These are phyloP conservation scores for Suillus subaureus DNA, from an alignment of 768 basidiomycete species.

Conservation along the genomic window DNA sequence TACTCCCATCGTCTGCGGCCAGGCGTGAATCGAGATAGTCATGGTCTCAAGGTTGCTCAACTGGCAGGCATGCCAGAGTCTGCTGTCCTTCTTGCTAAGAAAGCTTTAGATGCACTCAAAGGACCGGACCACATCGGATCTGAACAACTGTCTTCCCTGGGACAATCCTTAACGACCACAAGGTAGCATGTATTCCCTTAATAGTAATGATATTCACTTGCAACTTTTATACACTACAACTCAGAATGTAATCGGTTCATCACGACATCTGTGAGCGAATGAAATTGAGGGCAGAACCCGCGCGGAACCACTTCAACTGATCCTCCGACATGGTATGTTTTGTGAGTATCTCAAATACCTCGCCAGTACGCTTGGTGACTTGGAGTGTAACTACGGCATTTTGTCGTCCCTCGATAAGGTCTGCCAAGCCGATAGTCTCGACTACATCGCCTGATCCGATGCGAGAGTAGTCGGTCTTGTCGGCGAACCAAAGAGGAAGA, in stretches of 20 bases:
- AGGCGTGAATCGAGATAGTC: constrained; percentile 89
- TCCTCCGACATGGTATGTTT: constrained; percentile 90
- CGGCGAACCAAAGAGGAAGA: constrained; percentile 90
- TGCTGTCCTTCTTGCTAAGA: constrained; percentile 61
- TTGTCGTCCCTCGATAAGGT: constrained; percentile 52
- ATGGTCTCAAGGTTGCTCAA: constrained; percentile 87
- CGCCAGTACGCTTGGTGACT: constrained; percentile 68
- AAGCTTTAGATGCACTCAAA: constrained; percentile 47
- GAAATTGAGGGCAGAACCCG: constrained; percentile 88
- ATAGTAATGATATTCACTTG: not conserved
- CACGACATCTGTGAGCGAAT: constrained; percentile 63
- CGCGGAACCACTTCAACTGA: constrained; percentile 87
- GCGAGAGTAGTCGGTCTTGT: constrained; percentile 82
- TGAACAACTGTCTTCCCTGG: constrained; percentile 35
- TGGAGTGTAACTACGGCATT: constrained; percentile 51
- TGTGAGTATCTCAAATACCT: constrained; percentile 66
- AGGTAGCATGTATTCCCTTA: not conserved
- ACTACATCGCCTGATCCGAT: constrained; percentile 84
- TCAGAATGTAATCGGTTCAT: constrained; percentile 1
- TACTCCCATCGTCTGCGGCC: constrained; percentile 82
- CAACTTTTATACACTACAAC: not conserved
- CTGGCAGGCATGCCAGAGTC: constrained; percentile 79
- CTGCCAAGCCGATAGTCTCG: constrained; percentile 81
- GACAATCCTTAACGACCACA: constrained; percentile 26
- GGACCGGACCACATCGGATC: constrained; percentile 26